Base-by-base conservation (phyloP, 495 filamentous ascomycete species). In the Stereocaulon alpinum region DNA sequence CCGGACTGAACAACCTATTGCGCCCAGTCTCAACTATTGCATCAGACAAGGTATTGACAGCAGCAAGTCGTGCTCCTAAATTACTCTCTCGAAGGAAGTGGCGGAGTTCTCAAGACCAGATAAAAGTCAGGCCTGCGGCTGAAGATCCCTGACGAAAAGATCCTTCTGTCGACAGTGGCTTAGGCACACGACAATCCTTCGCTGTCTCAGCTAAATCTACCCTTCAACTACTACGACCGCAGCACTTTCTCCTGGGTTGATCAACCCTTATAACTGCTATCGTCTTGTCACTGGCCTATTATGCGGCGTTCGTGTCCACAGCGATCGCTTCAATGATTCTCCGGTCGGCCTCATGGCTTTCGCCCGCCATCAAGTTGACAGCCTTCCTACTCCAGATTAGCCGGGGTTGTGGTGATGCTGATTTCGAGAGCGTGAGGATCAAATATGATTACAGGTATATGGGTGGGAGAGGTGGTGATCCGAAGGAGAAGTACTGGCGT, bases 401-500 rank as follows among this genome's bases (percentile, higher is more conserved):
- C 17, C 29, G 29, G 27, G 61, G 62, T 22, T 32, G 41, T 43
- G 63, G 58, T 22, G 64, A 74, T 41, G 65, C 70, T 32, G 63
- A 74, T 64, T 78, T 78, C 52, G 68, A 73, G 60, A 73, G 71
- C 41, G 74, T 78, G 51, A 66, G 76, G 56, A 66, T 72, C 12
- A 68, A 59, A 20, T 52, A 56, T 62, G 47, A 64, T 76, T 61
- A 73, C 69, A 74, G 77, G 51, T 75, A 79, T 44, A 77, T 76
- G 66, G 74, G 74, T 50, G 77, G 74, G 30, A 71, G 67, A 55
- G 67, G 64, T 37, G 71, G 72, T 4, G 75, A 79, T 66, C 75
- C 75, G 6, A 71, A 66, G 14, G 67, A 65, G n/a, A 83, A 84
- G 74, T 83, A 83, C 63, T 84, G 83, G 66, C 76, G 80, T 84